Evolutionary conservation across 345 rosid genomes (phyloP).

Genomic region (Populus deltoides): DNA sequence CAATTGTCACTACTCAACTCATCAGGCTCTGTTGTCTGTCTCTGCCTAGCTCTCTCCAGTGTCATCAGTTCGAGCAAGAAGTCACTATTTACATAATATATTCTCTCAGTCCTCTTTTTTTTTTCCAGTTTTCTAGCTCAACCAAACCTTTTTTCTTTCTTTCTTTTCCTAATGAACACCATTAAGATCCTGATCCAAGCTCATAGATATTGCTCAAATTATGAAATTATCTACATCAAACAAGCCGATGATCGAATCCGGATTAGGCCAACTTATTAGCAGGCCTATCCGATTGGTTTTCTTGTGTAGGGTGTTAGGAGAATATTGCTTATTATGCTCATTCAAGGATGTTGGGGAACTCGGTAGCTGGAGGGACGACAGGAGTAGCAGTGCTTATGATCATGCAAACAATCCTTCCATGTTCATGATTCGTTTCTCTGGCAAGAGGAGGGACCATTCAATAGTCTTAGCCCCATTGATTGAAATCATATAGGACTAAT

Average conservation of each 20-base stretch:
- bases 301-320: background rate
- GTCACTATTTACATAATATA: background rate
- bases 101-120: background rate
- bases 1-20: background rate
- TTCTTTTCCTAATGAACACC: background rate
- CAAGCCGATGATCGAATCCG: background rate
- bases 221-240: background rate
- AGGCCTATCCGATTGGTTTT: background rate
- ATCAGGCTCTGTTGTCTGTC: background rate
- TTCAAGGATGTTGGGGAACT: background rate
- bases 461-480: background rate
- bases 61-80: background rate
- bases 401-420: background rate
- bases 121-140: background rate
- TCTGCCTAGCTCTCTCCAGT: background rate
- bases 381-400: background rate
- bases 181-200: background rate
- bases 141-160: no score
- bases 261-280: background rate
- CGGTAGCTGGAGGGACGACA: background rate
- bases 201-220: background rate
- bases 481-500: background rate
- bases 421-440: conserved; percentile 8
- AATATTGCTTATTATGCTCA: background rate
- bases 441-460: conserved; percentile 1